Percentiles rank a stretch among this genome's conserved stretches.
phyloP scores from a whole-genome alignment of 805 yeast genomes.

The Metschnikowia noctiluminum region DNA sequence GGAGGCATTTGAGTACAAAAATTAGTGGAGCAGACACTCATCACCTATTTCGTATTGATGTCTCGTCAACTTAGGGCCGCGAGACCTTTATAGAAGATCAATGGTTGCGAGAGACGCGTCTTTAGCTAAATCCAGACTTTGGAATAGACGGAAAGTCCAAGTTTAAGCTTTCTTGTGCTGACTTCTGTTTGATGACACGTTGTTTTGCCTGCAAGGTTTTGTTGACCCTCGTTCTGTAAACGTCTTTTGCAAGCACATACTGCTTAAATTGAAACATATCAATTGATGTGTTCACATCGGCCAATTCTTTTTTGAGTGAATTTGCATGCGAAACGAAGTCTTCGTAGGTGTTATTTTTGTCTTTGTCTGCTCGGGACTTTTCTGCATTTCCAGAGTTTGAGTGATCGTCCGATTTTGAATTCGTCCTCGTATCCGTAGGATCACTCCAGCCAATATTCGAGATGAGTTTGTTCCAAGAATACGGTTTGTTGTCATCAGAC shows the following conservation, averaged over 20 bases:
- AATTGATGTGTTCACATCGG: slow-evolving; percentile 20
- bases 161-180: background rate
- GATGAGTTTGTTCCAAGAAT: slow-evolving; percentile 31
- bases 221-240: slow-evolving; percentile 41
- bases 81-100: too few species aligned
- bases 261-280: slow-evolving; percentile 32
- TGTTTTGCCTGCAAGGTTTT: slow-evolving; percentile 7
- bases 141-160: slow-evolving; percentile 4
- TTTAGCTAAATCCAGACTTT: background rate
- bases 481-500: slow-evolving; percentile 30
- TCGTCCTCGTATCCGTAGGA: slow-evolving; percentile 10
- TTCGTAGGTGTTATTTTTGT: slow-evolving; percentile 15
- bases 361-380: slow-evolving; percentile 16
- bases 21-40: too few species aligned
- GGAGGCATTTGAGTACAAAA: slow-evolving; percentile 13
- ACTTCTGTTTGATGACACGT: slow-evolving; percentile 1
- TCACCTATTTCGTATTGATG: too few species aligned
- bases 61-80: too few species aligned
- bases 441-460: slow-evolving; percentile 19
- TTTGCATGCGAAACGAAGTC: slow-evolving; percentile 19
- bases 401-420: slow-evolving; percentile 21
- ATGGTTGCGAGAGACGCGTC: too few species aligned
- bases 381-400: slow-evolving; percentile 20
- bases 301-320: slow-evolving; percentile 16
- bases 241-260: slow-evolving; percentile 38